Base-by-base conservation (phyloP, 306 rosid genomes). In the Pachyrhizus erosus region DNA sequence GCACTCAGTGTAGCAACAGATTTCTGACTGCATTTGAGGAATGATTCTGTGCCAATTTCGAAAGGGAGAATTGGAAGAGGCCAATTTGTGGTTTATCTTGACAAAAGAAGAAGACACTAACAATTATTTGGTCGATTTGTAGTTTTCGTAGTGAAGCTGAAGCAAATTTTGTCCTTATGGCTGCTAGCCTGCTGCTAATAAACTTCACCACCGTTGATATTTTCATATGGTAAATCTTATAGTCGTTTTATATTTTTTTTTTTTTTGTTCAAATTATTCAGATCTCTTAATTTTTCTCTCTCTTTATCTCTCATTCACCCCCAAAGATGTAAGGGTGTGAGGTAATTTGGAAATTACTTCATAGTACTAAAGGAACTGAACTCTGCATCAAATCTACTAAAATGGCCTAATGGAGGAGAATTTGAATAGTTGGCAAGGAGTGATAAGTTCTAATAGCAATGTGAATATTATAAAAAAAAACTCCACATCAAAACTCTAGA, bases 21-120 rank as follows among this genome's bases (percentile, higher is more conserved):
- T 71, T 42, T 52, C 71, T 67, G 66, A 79, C 68, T 24, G 14
- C 18, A 65, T 73, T 18, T 48, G 40, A 57, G 58, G 68, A 64
- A 66, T 74, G 37, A 66, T 66, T 60, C 60, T 17, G 20, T 4
- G 52, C 20, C 43, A 45, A 43, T 61, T 60, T 76, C 46, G 7
- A 42, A 76, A 42, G 42, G 43, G 18, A 11, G 34, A 61, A 40
- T 14, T 24, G 1, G 55, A 58, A 57, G 39, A 39, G 37, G 24
- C 70, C 80, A 75, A 75, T 15, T 57, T 58, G 80, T 14, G 55
- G 70, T 11, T 24, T 37, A 75, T 57, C 13, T 57, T 23, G 7
- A 39, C 40, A 39, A 75, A 57, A 75, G 26, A 55, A 54, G 23
- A 51, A 51, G 29, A 72, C 61, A 29, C 23, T 10, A 31, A 11